A percentile compares a stretch with the other conserved stretches of the same genome.
Evolutionary conservation across 139 green algal genomes (phyloP).

Genomic region (Raphidocelis subcapitata): DNA sequence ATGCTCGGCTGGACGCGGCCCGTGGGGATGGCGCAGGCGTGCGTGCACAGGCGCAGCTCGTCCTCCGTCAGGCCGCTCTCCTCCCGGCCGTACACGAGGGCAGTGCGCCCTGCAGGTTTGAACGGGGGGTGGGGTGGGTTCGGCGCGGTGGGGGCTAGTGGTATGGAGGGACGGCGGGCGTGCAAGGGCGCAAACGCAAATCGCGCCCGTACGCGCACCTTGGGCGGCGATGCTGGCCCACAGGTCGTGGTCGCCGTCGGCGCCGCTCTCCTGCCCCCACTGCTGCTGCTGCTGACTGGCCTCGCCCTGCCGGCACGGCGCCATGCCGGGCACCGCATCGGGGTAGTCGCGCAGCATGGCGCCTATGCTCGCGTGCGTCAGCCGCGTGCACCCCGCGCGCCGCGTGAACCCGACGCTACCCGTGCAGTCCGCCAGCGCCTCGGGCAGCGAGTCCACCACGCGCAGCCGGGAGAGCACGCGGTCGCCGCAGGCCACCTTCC

Average conservation of each 20-base stretch:
- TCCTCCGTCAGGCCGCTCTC: conserved; percentile 62
- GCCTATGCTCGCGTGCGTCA: conserved; percentile 36
- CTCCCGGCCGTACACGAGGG: conserved; percentile 80
- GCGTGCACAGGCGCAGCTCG: conserved; percentile 66
- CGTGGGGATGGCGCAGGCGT: conserved; percentile 72
- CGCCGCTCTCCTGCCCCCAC: neutral
- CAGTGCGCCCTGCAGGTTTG: conserved; percentile 13
- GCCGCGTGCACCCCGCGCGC: conserved; percentile 38
- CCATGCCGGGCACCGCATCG: conserved; percentile 18
- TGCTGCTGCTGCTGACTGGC: neutral
- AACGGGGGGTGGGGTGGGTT: neutral
- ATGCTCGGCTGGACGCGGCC: conserved; percentile 56
- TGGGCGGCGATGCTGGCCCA: too few relatives aligned
- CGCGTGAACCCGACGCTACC: conserved; percentile 60
- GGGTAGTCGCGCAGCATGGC: conserved; percentile 33
- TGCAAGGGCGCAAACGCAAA: too few relatives aligned
- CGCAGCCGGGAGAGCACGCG: conserved; percentile 29
- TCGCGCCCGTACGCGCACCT: too few relatives aligned
- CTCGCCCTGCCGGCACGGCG: neutral
- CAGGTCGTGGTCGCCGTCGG: neutral
- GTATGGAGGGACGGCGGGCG: neutral
- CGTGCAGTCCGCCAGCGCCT: conserved; percentile 29
- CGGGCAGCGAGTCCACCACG: conserved; percentile 30
- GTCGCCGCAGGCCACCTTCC: conserved; percentile 43
- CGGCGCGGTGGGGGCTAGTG: neutral